Base-by-base conservation (phyloP, 192 early-diverging fungal genomes). In the Coemansia sp. region DNA sequence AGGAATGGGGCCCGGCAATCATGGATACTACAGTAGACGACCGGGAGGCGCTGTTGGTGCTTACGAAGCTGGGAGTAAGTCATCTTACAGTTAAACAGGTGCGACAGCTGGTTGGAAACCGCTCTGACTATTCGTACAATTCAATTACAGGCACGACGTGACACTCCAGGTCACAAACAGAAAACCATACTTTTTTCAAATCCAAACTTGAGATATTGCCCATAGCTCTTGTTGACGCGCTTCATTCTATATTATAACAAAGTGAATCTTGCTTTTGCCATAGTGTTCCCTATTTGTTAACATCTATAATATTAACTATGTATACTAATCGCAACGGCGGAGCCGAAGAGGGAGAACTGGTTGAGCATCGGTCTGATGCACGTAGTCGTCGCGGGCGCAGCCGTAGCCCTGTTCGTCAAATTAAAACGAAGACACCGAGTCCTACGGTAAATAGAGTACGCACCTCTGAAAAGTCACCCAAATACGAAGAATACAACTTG, bases 11-110 rank as follows among this genome's bases (percentile, higher is more conserved):
- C 0, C 60, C 59, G 4, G 41, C 64, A 0, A 40, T 77, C 22
- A 42, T 55, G 18, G 57, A 66, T 43, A 9, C 57, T 6, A 23
- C 64, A 15, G 34, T 61, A 0, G 67, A 69, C 27, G 55, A 54
- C 25, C 48, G 21, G 2, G 73, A 77, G 44, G 64, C 67, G 3
- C 18, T 37, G 25, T 19, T 60, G 53, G 38, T 77, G 13, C 57
- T 77, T 22, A 39, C 45, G 3, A 77, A 77, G 61, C 57, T 77
- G 11, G 73, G 73, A 9, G 63, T 77, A 39, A 45, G 21, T 2
- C 52, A 39, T 42, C 24, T 77, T 30, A 59, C 64, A 11, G 40
- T 66, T 57, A 57, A 60, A 23, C 56, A 77, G 37, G 64, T 62
- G 11, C 67, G 60, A 11, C 56, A 47, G 55, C 64, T 77, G 15